phyloP scores from a whole-genome alignment of 805 yeast species.

The Candida rishiriensis region DNA sequence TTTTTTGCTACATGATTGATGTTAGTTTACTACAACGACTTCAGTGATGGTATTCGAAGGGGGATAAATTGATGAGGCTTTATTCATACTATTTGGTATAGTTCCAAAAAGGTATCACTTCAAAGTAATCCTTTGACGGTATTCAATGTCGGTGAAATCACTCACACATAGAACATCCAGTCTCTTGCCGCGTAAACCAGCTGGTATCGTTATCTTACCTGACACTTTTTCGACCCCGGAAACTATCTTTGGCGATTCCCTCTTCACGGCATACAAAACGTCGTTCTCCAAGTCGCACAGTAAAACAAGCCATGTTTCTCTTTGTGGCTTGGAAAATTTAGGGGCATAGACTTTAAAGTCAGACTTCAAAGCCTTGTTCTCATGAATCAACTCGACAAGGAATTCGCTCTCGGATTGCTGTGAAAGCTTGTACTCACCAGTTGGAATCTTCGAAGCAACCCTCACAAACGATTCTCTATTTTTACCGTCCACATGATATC shows the following conservation, averaged over 20 bases:
- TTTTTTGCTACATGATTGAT: no score
- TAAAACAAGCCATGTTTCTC: slow-evolving; percentile 89
- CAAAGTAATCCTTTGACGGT: slow-evolving; percentile 10
- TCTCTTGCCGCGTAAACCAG: slow-evolving; percentile 40
- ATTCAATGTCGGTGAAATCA: slow-evolving; percentile 58
- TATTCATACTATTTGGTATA: no score
- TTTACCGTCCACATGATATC: slow-evolving; percentile 38
- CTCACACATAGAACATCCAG: slow-evolving; percentile 50
- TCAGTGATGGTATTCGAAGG: no score
- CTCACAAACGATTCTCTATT: slow-evolving; percentile 45
- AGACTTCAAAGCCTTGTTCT: slow-evolving; percentile 42
- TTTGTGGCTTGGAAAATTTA: slow-evolving; percentile 82
- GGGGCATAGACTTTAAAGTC: slow-evolving; percentile 74
- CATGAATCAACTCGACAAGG: slow-evolving; percentile 47
- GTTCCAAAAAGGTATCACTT: background rate
- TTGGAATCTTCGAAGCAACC: slow-evolving; percentile 58
- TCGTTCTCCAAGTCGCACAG: slow-evolving; percentile 44
- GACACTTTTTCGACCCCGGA: slow-evolving; percentile 31
- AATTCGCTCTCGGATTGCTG: slow-evolving; percentile 36
- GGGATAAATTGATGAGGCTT: no score
- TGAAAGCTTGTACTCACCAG: slow-evolving; percentile 40
- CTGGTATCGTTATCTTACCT: slow-evolving; percentile 47
- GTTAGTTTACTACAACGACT: no score
- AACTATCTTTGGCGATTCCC: slow-evolving; percentile 59
- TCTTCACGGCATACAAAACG: slow-evolving; percentile 61